Evolutionary conservation across 257 asterid species (phyloP).

Genomic region (Solanum medicagineum): DNA sequence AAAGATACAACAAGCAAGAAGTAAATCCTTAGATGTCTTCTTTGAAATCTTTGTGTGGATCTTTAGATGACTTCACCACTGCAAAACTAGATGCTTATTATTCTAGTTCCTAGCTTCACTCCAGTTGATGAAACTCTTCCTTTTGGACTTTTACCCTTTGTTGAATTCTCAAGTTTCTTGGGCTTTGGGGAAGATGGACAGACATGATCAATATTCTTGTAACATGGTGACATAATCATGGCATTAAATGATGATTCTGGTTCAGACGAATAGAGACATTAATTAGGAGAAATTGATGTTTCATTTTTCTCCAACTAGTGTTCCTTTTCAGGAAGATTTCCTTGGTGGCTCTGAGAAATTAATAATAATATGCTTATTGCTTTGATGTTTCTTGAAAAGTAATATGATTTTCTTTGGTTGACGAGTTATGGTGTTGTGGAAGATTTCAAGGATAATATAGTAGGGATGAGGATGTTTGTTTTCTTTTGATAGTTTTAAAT

Average conservation of each 20-base stretch:
- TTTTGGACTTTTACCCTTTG: constrained; percentile 2
- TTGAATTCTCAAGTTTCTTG: background rate
- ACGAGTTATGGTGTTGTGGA: constrained; percentile 7
- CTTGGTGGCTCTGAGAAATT: constrained; percentile 16
- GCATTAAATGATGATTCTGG: background rate
- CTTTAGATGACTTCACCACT: constrained; percentile 1
- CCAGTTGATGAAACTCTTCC: background rate
- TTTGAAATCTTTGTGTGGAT: constrained; percentile 3
- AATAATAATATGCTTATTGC: background rate
- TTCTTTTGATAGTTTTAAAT: constrained; percentile 26
- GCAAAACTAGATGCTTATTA: background rate
- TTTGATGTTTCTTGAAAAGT: constrained; percentile 31
- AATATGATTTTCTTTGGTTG: constrained; percentile 53
- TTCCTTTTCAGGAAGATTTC: constrained; percentile 27
- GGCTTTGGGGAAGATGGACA: background rate
- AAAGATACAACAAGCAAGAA: constrained; percentile 7
- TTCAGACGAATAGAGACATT: background rate
- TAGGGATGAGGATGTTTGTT: constrained; percentile 1
- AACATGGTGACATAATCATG: background rate
- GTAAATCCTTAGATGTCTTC: background rate
- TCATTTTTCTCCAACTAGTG: background rate
- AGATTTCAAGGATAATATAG: background rate
- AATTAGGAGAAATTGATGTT: background rate
- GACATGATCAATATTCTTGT: background rate
- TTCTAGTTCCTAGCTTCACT: background rate